A percentile compares a stretch with the other conserved stretches of the same genome.
Conservation (phyloP, 1,139 yeast species). For the Sugiyamaella xylanicola region DNA sequence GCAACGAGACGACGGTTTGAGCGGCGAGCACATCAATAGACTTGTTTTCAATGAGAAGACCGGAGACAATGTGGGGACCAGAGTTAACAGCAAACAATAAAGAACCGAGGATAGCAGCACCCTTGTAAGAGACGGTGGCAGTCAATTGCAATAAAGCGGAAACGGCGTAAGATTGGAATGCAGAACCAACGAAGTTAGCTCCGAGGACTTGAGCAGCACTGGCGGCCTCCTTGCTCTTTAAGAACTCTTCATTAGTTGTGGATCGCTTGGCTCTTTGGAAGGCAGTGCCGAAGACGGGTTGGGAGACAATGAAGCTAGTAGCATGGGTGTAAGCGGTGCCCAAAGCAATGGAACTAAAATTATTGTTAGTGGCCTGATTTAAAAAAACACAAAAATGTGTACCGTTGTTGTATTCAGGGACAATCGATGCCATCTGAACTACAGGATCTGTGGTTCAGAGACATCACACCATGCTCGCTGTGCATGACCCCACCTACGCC, state of each 20-base stretch:
- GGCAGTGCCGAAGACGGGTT: constrained; percentile 47
- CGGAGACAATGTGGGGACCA: constrained; percentile 44
- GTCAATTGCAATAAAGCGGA: constrained; percentile 46
- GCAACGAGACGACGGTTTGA: constrained; percentile 40
- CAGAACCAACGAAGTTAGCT: constrained; percentile 43
- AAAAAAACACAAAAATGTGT: too few species aligned
- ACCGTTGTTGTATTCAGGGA: too few species aligned
- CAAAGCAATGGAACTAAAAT: constrained; percentile 43
- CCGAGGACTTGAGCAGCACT: constrained; percentile 43
- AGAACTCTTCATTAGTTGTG: constrained; percentile 42
- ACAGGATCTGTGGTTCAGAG: too few species aligned
- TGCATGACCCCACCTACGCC: too few species aligned
- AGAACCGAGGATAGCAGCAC: constrained; percentile 46
- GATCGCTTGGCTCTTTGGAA: constrained; percentile 43
- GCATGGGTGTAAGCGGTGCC: constrained; percentile 47
- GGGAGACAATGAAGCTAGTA: constrained; percentile 42
- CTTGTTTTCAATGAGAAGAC: constrained; percentile 42
- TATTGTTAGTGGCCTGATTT: not conserved
- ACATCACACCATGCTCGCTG: too few species aligned
- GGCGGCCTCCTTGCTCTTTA: constrained; percentile 44
- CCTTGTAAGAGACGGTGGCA: constrained; percentile 45
- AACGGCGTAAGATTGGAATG: constrained; percentile 47
- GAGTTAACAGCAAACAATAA: constrained; percentile 45
- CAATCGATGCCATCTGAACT: too few species aligned
- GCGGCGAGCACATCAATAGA: constrained; percentile 44